Evolutionary conservation across 192 early-diverging fungal genomes (phyloP), one percentile per base, ranked within the genome.

Genomic region (Rhizoclosmatium sp.): DNA sequence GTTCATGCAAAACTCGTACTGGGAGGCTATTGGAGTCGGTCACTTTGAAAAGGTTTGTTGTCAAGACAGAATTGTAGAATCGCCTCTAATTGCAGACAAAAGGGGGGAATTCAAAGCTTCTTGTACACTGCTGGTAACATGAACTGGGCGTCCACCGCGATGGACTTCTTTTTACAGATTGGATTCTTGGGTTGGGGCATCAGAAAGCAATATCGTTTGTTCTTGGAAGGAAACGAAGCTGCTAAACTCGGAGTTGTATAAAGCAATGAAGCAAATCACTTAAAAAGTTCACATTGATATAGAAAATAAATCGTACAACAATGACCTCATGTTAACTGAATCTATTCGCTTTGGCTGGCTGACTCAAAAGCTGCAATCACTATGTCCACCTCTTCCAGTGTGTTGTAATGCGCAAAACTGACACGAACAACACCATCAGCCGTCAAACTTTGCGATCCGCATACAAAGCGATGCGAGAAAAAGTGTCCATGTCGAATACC

Each of bases 381-480:
- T 31, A n/a, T 39, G 14, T 81, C 71, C n/a, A 82, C 69, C 48
- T 82, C 78, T 49, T 82, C 81, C 42, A 76, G 19, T 16, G 78
- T 82, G 47, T 82, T 82, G 79, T 82, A 82, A 56, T 82, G 81
- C n/a, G 83, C 65, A 14, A 82, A 39, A 47, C 59, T 75, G 21
- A 82, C 72, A 2, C 74, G 75, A 3, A 82, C 71, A 31, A 82
- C 47, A 4, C 80, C 80, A 47, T 82, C 81, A 3, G 64, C 73
- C 14, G 65, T 47, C 46, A 81, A 61, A 7, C 64, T 54, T 14
- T 81, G 46, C 16, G 5, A n/a, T 3, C 51, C 64, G 21, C 45
- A 47, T 12, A 81, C 68, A 19, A 81, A 66, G 45, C 72, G 66
- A 65, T 79, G 65, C 56, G 80, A 78, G 21, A 69, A 70, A 54